These are phyloP conservation scores for Glomus cerebriforme DNA, from an alignment of 192 early-diverging fungal species.

Conservation along the genomic window DNA sequence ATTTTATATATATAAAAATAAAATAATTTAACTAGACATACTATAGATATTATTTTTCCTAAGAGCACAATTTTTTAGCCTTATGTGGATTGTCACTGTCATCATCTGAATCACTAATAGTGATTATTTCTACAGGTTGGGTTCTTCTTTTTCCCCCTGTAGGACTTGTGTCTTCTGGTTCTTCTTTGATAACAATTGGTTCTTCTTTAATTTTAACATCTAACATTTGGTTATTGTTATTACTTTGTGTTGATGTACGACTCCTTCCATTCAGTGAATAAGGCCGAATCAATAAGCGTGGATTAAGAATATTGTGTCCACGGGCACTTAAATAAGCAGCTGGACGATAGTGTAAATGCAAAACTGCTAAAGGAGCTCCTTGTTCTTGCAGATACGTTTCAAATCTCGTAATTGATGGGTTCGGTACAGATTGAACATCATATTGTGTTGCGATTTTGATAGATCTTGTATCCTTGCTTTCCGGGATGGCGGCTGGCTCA, in stretches of 20 bases:
- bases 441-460: conserved; percentile 14
- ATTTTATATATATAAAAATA: too few species aligned
- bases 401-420: conserved; percentile 7
- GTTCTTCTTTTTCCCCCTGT: not conserved
- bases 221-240: not conserved
- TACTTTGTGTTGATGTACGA: not conserved
- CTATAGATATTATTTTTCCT: too few species aligned
- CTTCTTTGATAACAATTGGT: conserved; percentile 4
- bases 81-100: too few species aligned
- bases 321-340: not conserved
- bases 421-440: not conserved
- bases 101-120: too few species aligned
- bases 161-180: not conserved
- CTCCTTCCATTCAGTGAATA: not conserved
- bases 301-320: not conserved
- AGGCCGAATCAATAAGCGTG: not conserved
- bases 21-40: too few species aligned
- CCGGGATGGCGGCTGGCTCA: not conserved
- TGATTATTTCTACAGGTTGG: too few species aligned
- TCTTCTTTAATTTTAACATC: not conserved
- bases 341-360: conserved; percentile 12
- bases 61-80: too few species aligned
- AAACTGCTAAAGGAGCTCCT: not conserved
- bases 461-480: not conserved
- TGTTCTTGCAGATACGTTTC: conserved; percentile 10